phyloP scores from a whole-genome alignment of 2,329 filamentous ascomycete genomes.

The Fusarium sp. region DNA sequence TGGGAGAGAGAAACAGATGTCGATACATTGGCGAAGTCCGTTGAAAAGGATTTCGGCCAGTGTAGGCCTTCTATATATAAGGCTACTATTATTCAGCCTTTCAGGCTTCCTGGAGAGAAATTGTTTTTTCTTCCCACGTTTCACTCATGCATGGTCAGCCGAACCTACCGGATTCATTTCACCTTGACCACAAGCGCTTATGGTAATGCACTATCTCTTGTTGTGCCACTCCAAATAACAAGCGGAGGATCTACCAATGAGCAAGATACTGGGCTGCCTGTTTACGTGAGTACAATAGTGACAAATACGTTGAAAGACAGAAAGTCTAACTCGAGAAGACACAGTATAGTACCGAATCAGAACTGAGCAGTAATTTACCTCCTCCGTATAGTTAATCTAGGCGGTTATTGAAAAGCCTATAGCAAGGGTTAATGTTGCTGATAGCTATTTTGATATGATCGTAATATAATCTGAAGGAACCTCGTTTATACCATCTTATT shows the following conservation, averaged over 20 bases:
- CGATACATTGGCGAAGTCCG: rapidly evolving
- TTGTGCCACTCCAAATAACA: constrained; percentile 7
- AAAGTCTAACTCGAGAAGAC: too few species aligned
- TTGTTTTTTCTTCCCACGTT: constrained; percentile 3
- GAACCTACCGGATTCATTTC: constrained; percentile 1
- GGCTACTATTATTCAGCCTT: neutral
- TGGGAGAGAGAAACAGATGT: neutral
- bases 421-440: too few species aligned
- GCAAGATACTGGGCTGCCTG: neutral
- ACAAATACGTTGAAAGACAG: too few species aligned
- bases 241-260: neutral
- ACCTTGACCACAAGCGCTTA: neutral
- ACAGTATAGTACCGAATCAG: too few species aligned
- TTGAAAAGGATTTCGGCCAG: neutral
- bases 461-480: too few species aligned
- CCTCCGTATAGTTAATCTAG: too few species aligned
- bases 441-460: too few species aligned
- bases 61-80: neutral
- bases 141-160: constrained; percentile 13
- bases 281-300: neutral
- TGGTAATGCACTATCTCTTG: neutral
- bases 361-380: too few species aligned
- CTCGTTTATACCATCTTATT: too few species aligned
- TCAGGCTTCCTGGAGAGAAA: neutral
- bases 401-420: too few species aligned